These are phyloP conservation scores for Thecaphora thlaspeos DNA, from an alignment of 1,284 basidiomycete species.

Conservation along the genomic window DNA sequence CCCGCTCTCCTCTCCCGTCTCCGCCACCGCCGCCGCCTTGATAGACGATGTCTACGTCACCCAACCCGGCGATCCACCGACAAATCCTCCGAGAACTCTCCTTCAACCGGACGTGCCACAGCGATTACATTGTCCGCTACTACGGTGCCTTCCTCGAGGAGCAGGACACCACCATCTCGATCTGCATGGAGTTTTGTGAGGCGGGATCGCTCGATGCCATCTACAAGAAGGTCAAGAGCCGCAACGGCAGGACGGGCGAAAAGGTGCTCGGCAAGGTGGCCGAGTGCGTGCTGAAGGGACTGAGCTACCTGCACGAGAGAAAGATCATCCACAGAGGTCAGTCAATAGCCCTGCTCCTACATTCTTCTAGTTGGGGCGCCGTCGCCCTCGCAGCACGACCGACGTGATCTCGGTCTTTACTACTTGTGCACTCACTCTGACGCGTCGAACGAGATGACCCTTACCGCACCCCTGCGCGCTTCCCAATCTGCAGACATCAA, in stretches of 20 bases:
- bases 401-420: too few relatives aligned
- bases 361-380: too few relatives aligned
- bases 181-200: slow-evolving; percentile 92
- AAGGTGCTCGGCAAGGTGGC: slow-evolving; percentile 87
- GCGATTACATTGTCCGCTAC: slow-evolving; percentile 86
- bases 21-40: neutral
- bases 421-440: too few relatives aligned
- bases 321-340: slow-evolving; percentile 81
- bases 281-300: slow-evolving; percentile 85
- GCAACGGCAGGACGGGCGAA: slow-evolving; percentile 78
- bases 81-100: slow-evolving; percentile 90
- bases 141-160: slow-evolving; percentile 93
- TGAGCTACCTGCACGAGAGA: slow-evolving; percentile 85
- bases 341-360: too few relatives aligned
- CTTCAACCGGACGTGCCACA: slow-evolving; percentile 80
- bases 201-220: slow-evolving; percentile 80
- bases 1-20: neutral
- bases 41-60: slow-evolving; percentile 84
- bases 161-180: slow-evolving; percentile 86
- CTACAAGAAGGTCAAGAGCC: slow-evolving; percentile 76
- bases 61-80: slow-evolving; percentile 78
- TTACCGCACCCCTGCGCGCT: too few relatives aligned
- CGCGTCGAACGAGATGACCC: too few relatives aligned
- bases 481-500: slow-evolving; percentile 73
- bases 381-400: too few relatives aligned